Conservation (phyloP, 31 red algal species). For the Asparagopsis taxiformis region DNA sequence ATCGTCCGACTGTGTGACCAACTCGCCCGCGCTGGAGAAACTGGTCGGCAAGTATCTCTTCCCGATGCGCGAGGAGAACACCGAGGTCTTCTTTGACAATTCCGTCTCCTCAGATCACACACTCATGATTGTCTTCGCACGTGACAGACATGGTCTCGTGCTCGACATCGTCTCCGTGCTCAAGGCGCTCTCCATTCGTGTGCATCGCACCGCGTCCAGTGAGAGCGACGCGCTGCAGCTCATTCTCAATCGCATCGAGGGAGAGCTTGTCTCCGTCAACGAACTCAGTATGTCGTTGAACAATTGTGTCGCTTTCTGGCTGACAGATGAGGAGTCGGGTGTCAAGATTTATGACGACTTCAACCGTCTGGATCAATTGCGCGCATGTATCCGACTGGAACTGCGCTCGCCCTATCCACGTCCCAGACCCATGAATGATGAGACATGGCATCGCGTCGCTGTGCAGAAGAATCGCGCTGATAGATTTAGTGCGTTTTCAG, state of each 20-base stretch:
- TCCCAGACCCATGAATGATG: slow-evolving; percentile 24
- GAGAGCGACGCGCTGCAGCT: slow-evolving; percentile 55
- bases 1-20: slow-evolving; percentile 16
- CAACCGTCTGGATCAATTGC: slow-evolving; percentile 40
- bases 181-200: slow-evolving; percentile 48
- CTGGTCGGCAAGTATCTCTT: slow-evolving; percentile 57
- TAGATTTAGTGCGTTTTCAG: slow-evolving; percentile 56
- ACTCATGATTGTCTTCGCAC: slow-evolving; percentile 57
- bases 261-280: slow-evolving; percentile 42
- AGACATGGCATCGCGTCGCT: slow-evolving; percentile 58
- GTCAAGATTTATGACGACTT: slow-evolving; percentile 71
- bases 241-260: slow-evolving; percentile 62
- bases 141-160: slow-evolving; percentile 52
- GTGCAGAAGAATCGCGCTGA: slow-evolving; percentile 60
- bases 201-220: slow-evolving; percentile 33
- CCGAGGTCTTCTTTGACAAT: slow-evolving; percentile 82
- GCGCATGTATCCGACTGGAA: slow-evolving; percentile 56
- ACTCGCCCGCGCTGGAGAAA: slow-evolving; percentile 28
- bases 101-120: slow-evolving; percentile 34
- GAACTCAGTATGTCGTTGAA: slow-evolving; percentile 30
- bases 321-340: slow-evolving; percentile 46
- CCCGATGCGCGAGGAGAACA: slow-evolving; percentile 79
- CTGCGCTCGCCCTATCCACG: slow-evolving; percentile 61
- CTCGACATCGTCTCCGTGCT: slow-evolving; percentile 70
- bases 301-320: slow-evolving; percentile 68